Evolutionary conservation across 1,284 basidiomycete species (phyloP).

Genomic region (Pulveroboletus sp.): DNA sequence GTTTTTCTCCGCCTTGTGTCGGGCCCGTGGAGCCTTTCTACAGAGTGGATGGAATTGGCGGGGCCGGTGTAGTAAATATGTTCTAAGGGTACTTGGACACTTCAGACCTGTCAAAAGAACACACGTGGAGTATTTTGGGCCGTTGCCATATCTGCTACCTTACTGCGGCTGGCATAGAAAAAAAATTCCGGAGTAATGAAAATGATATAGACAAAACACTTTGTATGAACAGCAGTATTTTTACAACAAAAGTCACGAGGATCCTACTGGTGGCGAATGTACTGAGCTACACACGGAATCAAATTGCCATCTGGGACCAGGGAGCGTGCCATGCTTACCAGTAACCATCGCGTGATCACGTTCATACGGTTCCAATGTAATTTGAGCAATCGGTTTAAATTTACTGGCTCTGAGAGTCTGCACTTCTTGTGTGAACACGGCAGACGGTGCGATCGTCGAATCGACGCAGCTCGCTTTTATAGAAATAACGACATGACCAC

Average conservation of each 20-base stretch:
- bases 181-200: background rate
- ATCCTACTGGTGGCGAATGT: constrained; percentile 48
- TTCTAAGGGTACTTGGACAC: too few relatives aligned
- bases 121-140: constrained; percentile 18
- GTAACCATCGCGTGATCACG: constrained; percentile 85
- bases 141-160: constrained; percentile 1
- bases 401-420: constrained; percentile 79
- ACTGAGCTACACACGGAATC: constrained; percentile 45
- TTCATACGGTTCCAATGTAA: constrained; percentile 86
- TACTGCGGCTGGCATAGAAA: background rate
- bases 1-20: constrained; percentile 12
- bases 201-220: constrained; percentile 7
- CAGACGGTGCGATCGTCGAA: constrained; percentile 88
- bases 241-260: constrained; percentile 11
- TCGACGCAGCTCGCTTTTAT: constrained; percentile 99
- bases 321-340: constrained; percentile 39
- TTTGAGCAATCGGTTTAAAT: constrained; percentile 93
- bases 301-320: background rate
- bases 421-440: constrained; percentile 90
- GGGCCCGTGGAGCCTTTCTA: constrained; percentile 9
- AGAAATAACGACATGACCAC: constrained; percentile 92
- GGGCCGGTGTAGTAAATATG: background rate
- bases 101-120: too few relatives aligned
- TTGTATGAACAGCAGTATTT: constrained; percentile 17
- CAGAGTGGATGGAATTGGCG: background rate